A percentile compares a stretch with the other conserved stretches of the same genome.
Evolutionary conservation across 2,329 filamentous ascomycete species (phyloP).

Genomic region (Pseudopithomyces chartarum): DNA sequence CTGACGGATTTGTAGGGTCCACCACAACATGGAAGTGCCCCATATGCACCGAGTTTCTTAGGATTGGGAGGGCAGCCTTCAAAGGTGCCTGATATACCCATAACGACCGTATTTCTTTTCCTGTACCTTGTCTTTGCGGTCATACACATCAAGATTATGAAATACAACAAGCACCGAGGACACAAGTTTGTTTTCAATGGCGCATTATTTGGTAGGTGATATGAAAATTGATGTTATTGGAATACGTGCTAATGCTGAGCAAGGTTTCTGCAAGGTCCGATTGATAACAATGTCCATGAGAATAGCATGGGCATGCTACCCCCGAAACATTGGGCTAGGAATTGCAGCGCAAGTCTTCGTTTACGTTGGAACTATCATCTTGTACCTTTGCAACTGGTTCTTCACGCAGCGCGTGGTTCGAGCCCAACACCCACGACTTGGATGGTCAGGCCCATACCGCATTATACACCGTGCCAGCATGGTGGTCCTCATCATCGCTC

Average conservation of each 20-base stretch:
- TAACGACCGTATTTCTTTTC: constrained; percentile 47
- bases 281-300: constrained; percentile 50
- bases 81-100: constrained; percentile 47
- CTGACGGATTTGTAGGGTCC: constrained; percentile 17
- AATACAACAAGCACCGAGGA: constrained; percentile 43
- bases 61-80: constrained; percentile 37
- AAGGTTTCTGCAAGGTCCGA: constrained; percentile 52
- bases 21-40: constrained; percentile 22
- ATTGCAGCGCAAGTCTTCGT: constrained; percentile 72
- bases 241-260: constrained; percentile 4
- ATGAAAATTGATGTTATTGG: not conserved
- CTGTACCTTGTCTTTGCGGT: constrained; percentile 49
- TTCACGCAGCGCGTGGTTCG: constrained; percentile 78
- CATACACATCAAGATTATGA: constrained; percentile 49
- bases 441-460: constrained; percentile 66
- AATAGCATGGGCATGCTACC: constrained; percentile 43
- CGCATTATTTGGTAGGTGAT: constrained; percentile 46
- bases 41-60: constrained; percentile 33
- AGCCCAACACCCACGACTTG: constrained; percentile 71
- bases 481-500: constrained; percentile 59
- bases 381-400: constrained; percentile 79
- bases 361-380: constrained; percentile 74
- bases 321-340: constrained; percentile 52
- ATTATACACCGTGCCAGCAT: constrained; percentile 56
- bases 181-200: constrained; percentile 53